Conservation (phyloP, 2,329 filamentous ascomycete species). For the Bipolaris cookei region DNA sequence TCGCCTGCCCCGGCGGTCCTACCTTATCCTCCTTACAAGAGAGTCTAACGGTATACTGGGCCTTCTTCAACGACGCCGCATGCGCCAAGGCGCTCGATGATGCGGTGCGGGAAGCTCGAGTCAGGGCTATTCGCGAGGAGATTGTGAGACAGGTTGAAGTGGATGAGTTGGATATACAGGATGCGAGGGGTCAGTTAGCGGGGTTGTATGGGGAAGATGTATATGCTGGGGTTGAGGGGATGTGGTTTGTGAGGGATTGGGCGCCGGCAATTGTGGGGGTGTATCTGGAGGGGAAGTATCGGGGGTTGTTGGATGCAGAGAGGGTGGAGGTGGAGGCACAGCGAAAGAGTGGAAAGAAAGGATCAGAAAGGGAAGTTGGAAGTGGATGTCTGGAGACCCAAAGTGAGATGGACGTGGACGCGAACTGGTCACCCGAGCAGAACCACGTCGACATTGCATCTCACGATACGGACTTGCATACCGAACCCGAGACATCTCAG, state of each 20-base stretch:
- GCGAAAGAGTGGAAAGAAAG: not conserved
- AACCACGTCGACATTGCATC: no score
- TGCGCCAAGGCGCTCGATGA: slow-evolving; percentile 36
- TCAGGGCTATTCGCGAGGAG: slow-evolving; percentile 26
- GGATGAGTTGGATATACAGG: slow-evolving; percentile 15
- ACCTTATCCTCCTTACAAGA: slow-evolving; percentile 24
- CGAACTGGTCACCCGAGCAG: no score
- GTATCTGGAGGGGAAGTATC: slow-evolving; percentile 38
- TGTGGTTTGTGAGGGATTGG: slow-evolving; percentile 32
- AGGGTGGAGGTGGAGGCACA: slow-evolving; percentile 19
- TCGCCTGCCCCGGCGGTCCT: slow-evolving; percentile 18
- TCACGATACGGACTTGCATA: no score
- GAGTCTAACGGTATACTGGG: slow-evolving; percentile 32
- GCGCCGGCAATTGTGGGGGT: slow-evolving; percentile 36
- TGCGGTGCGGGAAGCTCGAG: slow-evolving; percentile 30
- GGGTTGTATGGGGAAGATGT: slow-evolving; percentile 25
- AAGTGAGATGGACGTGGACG: no score
- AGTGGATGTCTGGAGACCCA: no score
- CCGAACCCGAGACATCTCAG: no score
- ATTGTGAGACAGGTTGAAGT: slow-evolving; percentile 20
- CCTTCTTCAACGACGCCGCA: slow-evolving; percentile 30
- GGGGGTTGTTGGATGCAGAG: slow-evolving; percentile 30
- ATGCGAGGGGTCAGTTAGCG: slow-evolving; percentile 22
- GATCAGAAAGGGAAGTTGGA: not conserved
- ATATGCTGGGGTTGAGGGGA: slow-evolving; percentile 23